Percentiles rank a stretch among this genome's conserved stretches.
Evolutionary conservation across 164 flowering plant genomes (phyloP).

Genomic region (Taxillus chinensis): DNA sequence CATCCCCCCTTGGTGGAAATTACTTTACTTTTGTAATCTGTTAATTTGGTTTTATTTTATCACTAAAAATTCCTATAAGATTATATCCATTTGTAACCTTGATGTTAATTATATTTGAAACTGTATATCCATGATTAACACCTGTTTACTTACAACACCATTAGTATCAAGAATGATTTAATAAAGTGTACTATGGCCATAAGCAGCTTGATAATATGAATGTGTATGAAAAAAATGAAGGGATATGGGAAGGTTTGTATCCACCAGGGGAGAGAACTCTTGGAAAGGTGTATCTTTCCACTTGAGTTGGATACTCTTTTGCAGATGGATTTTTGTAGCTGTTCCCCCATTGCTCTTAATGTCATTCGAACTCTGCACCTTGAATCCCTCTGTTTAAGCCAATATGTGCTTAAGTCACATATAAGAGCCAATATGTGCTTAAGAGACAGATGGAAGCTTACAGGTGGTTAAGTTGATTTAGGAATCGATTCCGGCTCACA

Average conservation of each 20-base stretch:
- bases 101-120: too few species aligned
- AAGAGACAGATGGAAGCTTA: too few species aligned
- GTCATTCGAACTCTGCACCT: slow-evolving; percentile 88
- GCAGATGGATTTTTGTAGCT: slow-evolving; percentile 75
- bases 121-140: too few species aligned
- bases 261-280: slow-evolving; percentile 56
- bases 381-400: slow-evolving; percentile 72
- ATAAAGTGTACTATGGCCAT: too few species aligned
- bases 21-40: slow-evolving; percentile 87
- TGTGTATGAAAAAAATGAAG: not conserved
- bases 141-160: too few species aligned
- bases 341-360: slow-evolving; percentile 71
- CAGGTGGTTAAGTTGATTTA: too few species aligned
- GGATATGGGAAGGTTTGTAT: not conserved
- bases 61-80: too few species aligned
- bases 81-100: too few species aligned
- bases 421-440: too few species aligned
- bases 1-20: slow-evolving; percentile 83
- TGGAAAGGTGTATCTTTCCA: slow-evolving; percentile 69
- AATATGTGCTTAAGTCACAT: slow-evolving; percentile 78
- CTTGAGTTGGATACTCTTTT: slow-evolving; percentile 78
- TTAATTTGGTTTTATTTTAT: not conserved
- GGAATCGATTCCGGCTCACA: slow-evolving; percentile 60
- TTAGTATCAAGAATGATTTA: too few species aligned
- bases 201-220: too few species aligned